These are phyloP conservation scores for Urostyla sp. DNA, from an alignment of 73 alveolate genomes.

Conservation along the genomic window DNA sequence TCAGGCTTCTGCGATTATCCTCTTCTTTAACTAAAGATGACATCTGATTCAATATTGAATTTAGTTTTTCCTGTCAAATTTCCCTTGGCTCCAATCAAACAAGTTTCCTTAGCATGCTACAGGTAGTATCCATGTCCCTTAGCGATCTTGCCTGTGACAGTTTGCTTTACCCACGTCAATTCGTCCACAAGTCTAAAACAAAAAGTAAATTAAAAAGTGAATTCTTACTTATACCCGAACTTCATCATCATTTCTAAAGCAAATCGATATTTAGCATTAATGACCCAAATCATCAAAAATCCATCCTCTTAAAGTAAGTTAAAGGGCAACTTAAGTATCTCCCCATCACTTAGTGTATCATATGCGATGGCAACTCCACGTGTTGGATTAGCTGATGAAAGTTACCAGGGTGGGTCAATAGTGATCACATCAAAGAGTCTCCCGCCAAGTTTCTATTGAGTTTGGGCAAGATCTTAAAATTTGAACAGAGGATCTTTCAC, in stretches of 20 bases:
- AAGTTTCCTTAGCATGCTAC: constrained; percentile 89
- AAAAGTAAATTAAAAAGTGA: no score
- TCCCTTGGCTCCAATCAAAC: constrained; percentile 87
- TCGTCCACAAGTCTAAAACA: constrained; percentile 69
- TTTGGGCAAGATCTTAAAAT: background rate
- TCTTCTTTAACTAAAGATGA: constrained; percentile 84
- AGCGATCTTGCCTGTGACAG: constrained; percentile 84
- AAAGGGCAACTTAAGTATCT: constrained; percentile 69
- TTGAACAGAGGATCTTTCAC: constrained; percentile 7
- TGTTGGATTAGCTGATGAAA: constrained; percentile 83
- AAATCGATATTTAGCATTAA: constrained; percentile 80
- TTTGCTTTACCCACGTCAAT: constrained; percentile 86
- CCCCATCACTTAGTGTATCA: constrained; percentile 79
- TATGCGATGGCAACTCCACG: constrained; percentile 90
- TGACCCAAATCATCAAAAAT: constrained; percentile 83
- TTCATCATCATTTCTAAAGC: constrained; percentile 72
- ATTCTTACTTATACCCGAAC: constrained; percentile 78
- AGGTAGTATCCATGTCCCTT: constrained; percentile 89
- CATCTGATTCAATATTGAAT: constrained; percentile 62
- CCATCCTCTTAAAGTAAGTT: constrained; percentile 75
- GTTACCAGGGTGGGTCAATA: constrained; percentile 96
- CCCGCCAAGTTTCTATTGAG: constrained; percentile 47
- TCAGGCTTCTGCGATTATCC: constrained; percentile 90
- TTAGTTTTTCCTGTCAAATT: background rate
- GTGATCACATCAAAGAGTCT: constrained; percentile 87